These are phyloP conservation scores for Salvia hispanica DNA, from an alignment of 257 asterid species.

Conservation along the genomic window DNA sequence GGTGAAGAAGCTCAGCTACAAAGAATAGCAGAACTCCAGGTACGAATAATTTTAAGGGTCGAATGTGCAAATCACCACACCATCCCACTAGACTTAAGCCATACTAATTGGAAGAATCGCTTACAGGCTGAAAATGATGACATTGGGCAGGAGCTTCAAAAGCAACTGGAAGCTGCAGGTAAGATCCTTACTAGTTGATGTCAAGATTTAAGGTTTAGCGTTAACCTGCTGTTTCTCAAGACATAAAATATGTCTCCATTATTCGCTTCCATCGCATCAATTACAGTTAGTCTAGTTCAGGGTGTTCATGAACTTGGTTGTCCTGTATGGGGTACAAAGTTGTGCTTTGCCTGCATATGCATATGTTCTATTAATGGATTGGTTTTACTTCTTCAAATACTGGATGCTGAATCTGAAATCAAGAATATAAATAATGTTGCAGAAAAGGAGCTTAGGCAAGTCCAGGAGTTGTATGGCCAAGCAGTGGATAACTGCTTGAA, in stretches of 20 bases:
- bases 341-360: conserved; percentile 1
- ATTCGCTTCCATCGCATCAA: not conserved
- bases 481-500: conserved; percentile 85
- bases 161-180: conserved; percentile 95
- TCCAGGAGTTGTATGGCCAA: conserved; percentile 77
- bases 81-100: not conserved
- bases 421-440: conserved; percentile 16
- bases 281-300: not conserved
- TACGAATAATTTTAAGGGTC: conserved; percentile 19
- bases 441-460: conserved; percentile 83
- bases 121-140: conserved; percentile 84
- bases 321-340: conserved; percentile 3
- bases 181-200: conserved; percentile 21
- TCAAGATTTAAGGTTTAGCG: not conserved
- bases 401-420: conserved; percentile 7
- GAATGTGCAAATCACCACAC: not conserved
- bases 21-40: conserved; percentile 87
- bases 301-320: not conserved
- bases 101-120: conserved; percentile 22
- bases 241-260: not conserved
- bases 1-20: conserved; percentile 92
- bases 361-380: not conserved
- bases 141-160: conserved; percentile 86
- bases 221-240: not conserved
- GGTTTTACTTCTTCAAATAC: not conserved